Evolutionary conservation across 78 protist species (phyloP).

Genomic region (Polysphondylium violaceum): DNA sequence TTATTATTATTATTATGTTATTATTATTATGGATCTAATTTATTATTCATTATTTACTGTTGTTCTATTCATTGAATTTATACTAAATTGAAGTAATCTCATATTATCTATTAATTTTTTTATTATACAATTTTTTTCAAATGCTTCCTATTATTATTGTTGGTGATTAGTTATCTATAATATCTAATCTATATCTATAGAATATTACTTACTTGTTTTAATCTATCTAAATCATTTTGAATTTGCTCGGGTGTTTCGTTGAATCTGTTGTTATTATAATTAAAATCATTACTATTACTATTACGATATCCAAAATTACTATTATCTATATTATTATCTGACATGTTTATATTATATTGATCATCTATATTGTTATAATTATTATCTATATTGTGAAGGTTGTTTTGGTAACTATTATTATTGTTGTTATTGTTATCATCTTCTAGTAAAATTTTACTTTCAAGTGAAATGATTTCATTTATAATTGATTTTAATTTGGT

Average conservation of each 20-base stretch:
- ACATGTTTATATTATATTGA: neutral
- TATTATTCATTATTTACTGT: too few relatives aligned
- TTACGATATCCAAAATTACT: neutral
- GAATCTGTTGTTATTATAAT: neutral
- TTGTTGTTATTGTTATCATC: neutral
- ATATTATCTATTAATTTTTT: conserved; percentile 66
- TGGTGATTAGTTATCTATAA: neutral
- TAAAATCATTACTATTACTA: conserved; percentile 3
- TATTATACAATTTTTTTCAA: conserved; percentile 54
- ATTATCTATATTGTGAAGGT: neutral
- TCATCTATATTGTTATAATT: neutral
- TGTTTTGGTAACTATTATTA: neutral
- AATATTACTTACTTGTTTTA: conserved; percentile 21
- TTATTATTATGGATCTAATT: too few relatives aligned
- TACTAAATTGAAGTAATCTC: conserved; percentile 57
- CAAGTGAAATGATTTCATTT: neutral
- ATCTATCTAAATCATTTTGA: conserved; percentile 29
- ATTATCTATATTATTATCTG: too few relatives aligned
- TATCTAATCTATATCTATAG: neutral
- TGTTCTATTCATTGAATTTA: conserved; percentile 60
- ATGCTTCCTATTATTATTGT: conserved; percentile 22
- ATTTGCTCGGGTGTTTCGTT: neutral
- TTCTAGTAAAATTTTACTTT: neutral
- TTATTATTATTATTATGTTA: too few relatives aligned
- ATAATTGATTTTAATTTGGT: conserved; percentile 6